Evolutionary conservation across 768 basidiomycete species (phyloP), one percentile per base, ranked within the genome.

Genomic region (Xerocomellus amylosporus): DNA sequence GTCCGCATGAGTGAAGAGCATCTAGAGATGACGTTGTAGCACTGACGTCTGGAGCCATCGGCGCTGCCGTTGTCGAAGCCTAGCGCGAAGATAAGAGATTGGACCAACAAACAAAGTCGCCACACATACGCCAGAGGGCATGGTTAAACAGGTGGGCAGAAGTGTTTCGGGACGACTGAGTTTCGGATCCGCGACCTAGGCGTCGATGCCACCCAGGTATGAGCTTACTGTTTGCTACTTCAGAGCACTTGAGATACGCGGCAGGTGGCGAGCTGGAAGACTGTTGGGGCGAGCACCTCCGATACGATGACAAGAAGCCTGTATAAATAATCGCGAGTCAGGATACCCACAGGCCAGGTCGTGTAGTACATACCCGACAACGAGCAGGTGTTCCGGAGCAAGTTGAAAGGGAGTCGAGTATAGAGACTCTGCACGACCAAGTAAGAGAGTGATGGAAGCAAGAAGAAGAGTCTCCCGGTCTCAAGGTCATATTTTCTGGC

Each of bases 11-110:
- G 44, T 24, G 44, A 26, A 17, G 8, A 30, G 20, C 2, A 20
- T 17, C 1, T 2, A 20, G 41, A 26, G 30, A 28, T 17, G 15
- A 33, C 2, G 4, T 2, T 7, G 42, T 63, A 41, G 48, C 7
- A 57, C 73, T 44, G 46, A 73, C 70, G 0, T 73, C 70, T 41
- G 66, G 53, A 37, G 56, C 22, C 43, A 61, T 43, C 0, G 65
- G 66, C 0, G 52, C 60, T 1, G 50, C 51, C 8, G 49, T 24
- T 5, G 31, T 20, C 24, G 54, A 59, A 22, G 26, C 17, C 71
- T 72, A 45, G 19, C 45, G 20, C 26, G 19, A 33, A 37, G 39
- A 39, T 54, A 6, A 55, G 41, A 33, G 22, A 41, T 8, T 6
- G 22, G 26, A 30, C 24, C 22, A 15, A 17, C 22, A 41, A 22